These are phyloP conservation scores for Petunia axillaris DNA, from an alignment of 257 asterid species.

Conservation along the genomic window DNA sequence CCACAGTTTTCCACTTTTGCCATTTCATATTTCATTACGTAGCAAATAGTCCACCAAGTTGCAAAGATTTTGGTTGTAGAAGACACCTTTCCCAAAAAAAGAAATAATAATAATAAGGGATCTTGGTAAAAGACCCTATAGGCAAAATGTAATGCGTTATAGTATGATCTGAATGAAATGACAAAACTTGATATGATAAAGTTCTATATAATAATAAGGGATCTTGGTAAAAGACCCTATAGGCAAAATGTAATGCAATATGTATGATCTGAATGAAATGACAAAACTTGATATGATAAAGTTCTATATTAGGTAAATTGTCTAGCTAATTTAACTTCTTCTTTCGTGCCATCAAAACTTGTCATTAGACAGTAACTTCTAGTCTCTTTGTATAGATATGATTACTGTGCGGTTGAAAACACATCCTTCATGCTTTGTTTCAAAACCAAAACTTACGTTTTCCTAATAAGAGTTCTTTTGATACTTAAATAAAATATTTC, in stretches of 20 bases:
- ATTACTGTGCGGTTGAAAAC: background rate
- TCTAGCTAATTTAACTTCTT: background rate
- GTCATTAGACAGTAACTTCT: background rate
- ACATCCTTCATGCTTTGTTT: too few species aligned
- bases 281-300: too few species aligned
- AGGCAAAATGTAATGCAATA: background rate
- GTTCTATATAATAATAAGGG: background rate
- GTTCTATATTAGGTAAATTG: background rate
- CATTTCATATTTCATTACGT: too few species aligned
- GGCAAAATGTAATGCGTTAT: background rate
- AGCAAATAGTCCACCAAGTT: conserved; percentile 14
- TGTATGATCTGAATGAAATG: background rate
- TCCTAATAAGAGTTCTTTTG: too few species aligned
- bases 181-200: background rate
- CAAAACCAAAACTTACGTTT: too few species aligned
- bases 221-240: background rate
- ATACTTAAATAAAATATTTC: too few species aligned
- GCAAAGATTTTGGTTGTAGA: conserved; percentile 1
- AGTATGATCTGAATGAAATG: background rate
- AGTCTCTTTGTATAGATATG: background rate
- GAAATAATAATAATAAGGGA: background rate
- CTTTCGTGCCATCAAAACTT: background rate
- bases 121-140: background rate
- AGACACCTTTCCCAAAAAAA: background rate
- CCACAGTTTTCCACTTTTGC: background rate